phyloP scores from a whole-genome alignment of 2,329 filamentous ascomycete species.

The Alternaria solani region DNA sequence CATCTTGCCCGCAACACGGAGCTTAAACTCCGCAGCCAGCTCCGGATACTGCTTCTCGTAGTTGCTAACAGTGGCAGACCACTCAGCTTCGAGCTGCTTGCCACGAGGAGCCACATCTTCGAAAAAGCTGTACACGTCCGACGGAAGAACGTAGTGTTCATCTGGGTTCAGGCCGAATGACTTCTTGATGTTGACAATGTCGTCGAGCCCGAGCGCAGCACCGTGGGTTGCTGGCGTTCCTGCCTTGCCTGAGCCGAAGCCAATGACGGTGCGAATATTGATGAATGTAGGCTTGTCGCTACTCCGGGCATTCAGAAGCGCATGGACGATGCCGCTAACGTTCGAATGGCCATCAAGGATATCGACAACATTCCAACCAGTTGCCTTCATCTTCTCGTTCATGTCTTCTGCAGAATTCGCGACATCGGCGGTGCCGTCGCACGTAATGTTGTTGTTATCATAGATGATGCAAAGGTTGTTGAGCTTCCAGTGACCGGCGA shows the following conservation, averaged over 20 bases:
- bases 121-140: constrained; percentile 60
- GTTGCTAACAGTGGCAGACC: constrained; percentile 55
- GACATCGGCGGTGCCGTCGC: constrained; percentile 63
- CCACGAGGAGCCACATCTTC: constrained; percentile 57
- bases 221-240: constrained; percentile 64
- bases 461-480: constrained; percentile 66
- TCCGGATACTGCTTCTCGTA: constrained; percentile 60
- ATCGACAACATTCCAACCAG: constrained; percentile 65
- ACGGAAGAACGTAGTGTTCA: constrained; percentile 54
- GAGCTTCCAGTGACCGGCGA: constrained; percentile 56
- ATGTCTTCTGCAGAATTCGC: constrained; percentile 61
- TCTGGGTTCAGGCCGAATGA: constrained; percentile 59
- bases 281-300: constrained; percentile 64
- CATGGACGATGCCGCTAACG: constrained; percentile 57
- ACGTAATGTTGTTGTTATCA: constrained; percentile 68
- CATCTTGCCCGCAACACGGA: constrained; percentile 59
- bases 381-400: constrained; percentile 66
- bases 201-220: constrained; percentile 63
- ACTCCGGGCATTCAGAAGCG: constrained; percentile 55
- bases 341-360: constrained; percentile 63
- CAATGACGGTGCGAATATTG: constrained; percentile 65
- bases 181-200: constrained; percentile 64
- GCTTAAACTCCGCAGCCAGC: constrained; percentile 58
- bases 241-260: constrained; percentile 61
- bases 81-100: constrained; percentile 57